phyloP scores from a whole-genome alignment of 1,284 basidiomycete genomes.

The Phlebopus sp. region DNA sequence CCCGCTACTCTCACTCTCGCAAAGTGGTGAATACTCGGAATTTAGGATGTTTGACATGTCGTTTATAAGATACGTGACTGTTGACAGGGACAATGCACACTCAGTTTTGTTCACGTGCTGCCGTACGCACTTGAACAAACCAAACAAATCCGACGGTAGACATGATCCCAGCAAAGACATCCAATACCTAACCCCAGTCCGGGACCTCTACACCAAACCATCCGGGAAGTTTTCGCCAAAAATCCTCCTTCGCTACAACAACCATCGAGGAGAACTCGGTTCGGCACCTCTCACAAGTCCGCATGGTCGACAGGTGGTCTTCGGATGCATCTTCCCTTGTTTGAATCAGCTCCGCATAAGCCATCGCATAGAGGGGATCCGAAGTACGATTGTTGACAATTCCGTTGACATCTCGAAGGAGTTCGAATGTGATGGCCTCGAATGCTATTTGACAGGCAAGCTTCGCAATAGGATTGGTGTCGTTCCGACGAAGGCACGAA shows the following conservation, averaged over 20 bases:
- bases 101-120: too few species aligned
- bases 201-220: constrained; percentile 63
- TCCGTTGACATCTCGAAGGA: constrained; percentile 69
- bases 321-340: constrained; percentile 46
- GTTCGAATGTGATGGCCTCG: constrained; percentile 66
- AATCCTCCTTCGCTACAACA: constrained; percentile 53
- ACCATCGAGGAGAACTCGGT: constrained; percentile 57
- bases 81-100: too few species aligned
- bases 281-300: constrained; percentile 65
- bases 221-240: constrained; percentile 59
- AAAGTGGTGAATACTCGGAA: too few species aligned
- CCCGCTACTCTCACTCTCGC: too few species aligned
- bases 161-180: constrained; percentile 4
- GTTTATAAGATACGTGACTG: too few species aligned
- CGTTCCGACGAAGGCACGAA: constrained; percentile 48
- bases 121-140: background rate
- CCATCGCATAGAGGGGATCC: constrained; percentile 67
- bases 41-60: too few species aligned
- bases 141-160: background rate
- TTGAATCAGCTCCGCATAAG: constrained; percentile 63
- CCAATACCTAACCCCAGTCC: constrained; percentile 42
- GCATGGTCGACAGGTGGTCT: constrained; percentile 40
- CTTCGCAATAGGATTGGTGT: constrained; percentile 40
- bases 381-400: constrained; percentile 59
- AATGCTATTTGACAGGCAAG: constrained; percentile 66